phyloP scores from a whole-genome alignment of 345 rosid genomes.

The Salix arbutifolia region DNA sequence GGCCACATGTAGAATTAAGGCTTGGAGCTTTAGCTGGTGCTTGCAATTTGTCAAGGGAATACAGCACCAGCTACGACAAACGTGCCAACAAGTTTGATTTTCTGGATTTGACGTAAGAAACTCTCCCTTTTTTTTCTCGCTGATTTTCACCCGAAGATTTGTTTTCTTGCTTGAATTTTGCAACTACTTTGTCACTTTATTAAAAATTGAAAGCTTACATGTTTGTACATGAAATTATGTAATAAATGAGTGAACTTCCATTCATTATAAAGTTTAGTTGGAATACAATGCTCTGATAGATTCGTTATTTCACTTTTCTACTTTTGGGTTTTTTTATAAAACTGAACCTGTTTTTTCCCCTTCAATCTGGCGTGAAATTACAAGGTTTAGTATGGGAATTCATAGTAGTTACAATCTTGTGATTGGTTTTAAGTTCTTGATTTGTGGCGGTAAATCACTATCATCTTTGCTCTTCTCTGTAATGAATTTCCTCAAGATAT shows the following conservation, averaged over 20 bases:
- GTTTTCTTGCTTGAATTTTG: background rate
- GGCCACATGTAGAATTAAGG: constrained; percentile 36
- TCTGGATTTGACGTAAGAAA: constrained; percentile 73
- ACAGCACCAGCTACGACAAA: constrained; percentile 23
- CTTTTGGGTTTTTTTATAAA: background rate
- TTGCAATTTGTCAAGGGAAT: constrained; percentile 31
- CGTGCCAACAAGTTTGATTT: constrained; percentile 46
- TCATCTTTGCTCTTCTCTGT: too few species aligned
- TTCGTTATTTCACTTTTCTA: background rate
- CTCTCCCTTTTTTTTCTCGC: background rate
- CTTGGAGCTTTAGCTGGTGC: constrained; percentile 20
- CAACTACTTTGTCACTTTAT: background rate
- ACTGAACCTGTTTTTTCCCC: background rate
- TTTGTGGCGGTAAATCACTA: background rate
- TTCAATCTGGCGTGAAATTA: background rate
- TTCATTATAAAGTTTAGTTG: background rate
- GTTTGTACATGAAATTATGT: background rate
- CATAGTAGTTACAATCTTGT: background rate
- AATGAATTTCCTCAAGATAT: background rate
- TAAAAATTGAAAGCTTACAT: background rate
- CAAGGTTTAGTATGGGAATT: background rate
- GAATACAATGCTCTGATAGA: background rate
- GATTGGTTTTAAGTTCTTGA: background rate
- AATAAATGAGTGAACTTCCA: background rate
- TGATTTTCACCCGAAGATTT: background rate